phyloP scores from a whole-genome alignment of 495 filamentous ascomycete genomes.

The Pyrenopolyporus hunteri region DNA sequence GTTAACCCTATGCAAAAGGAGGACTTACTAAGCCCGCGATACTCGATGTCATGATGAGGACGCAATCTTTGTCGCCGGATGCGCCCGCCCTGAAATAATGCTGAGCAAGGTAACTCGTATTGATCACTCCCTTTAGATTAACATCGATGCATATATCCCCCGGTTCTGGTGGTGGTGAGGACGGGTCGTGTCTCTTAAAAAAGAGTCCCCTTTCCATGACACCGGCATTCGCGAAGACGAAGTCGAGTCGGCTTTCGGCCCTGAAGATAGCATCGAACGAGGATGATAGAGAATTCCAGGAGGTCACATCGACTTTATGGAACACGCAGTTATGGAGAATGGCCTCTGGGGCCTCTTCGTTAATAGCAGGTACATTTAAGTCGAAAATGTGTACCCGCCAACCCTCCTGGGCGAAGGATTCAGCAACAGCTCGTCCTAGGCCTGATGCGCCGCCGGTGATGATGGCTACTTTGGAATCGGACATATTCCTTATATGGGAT shows the following conservation, averaged over 20 bases:
- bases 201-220: conserved; percentile 47
- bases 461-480: conserved; percentile 26
- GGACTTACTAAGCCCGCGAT: conserved; percentile 44
- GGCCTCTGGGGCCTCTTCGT: neutral
- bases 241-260: conserved; percentile 45
- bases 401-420: conserved; percentile 20
- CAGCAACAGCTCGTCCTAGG: conserved; percentile 26
- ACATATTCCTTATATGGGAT: conserved; percentile 2
- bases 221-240: conserved; percentile 54
- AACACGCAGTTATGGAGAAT: conserved; percentile 3
- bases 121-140: conserved; percentile 47
- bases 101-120: conserved; percentile 49
- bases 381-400: conserved; percentile 35
- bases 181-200: conserved; percentile 28
- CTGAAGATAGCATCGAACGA: conserved; percentile 45
- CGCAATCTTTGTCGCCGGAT: conserved; percentile 37
- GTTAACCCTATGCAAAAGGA: neutral
- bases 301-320: conserved; percentile 30
- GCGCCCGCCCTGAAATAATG: conserved; percentile 47
- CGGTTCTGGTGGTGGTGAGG: conserved; percentile 41
- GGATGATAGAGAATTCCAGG: conserved; percentile 35
- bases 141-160: conserved; percentile 47
- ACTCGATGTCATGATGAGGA: conserved; percentile 51
- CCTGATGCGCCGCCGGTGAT: conserved; percentile 35
- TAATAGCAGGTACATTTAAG: conserved; percentile 8